These are phyloP conservation scores for Penicillium sclerotigenum DNA, from an alignment of 2,329 filamentous ascomycete species.

Conservation along the genomic window DNA sequence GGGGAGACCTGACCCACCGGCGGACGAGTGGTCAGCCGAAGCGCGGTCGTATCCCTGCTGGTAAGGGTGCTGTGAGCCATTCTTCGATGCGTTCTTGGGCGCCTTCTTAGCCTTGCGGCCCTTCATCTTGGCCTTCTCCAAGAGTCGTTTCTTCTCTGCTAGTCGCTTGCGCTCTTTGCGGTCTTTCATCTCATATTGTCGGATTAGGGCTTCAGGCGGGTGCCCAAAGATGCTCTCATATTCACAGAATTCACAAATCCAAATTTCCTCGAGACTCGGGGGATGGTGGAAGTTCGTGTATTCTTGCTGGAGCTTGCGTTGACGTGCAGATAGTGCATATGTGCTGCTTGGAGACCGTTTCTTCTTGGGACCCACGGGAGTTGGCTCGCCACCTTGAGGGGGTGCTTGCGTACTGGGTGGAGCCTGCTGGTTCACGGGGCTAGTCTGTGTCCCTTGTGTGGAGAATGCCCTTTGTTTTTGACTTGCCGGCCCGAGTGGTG, in stretches of 20 bases:
- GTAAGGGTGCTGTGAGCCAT: constrained; percentile 33
- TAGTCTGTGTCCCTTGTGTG: constrained; percentile 57
- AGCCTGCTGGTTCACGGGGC: constrained; percentile 39
- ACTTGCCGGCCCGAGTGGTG: constrained; percentile 32
- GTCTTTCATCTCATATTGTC: constrained; percentile 92
- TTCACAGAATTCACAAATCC: constrained; percentile 98
- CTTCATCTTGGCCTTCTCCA: constrained; percentile 94
- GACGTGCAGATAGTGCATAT: constrained; percentile 69
- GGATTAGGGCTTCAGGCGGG: constrained; percentile 78
- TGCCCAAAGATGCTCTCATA: constrained; percentile 94
- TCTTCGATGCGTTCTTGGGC: constrained; percentile 62
- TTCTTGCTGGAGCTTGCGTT: constrained; percentile 73
- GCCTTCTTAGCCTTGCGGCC: constrained; percentile 84
- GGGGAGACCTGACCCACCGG: constrained; percentile 42
- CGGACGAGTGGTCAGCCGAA: constrained; percentile 39
- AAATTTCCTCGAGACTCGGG: constrained; percentile 69
- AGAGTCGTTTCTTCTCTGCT: constrained; percentile 76
- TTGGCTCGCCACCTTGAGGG: constrained; percentile 43
- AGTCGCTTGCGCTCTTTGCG: constrained; percentile 76
- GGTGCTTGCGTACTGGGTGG: constrained; percentile 26
- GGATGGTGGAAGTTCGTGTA: constrained; percentile 74
- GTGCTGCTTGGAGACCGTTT: constrained; percentile 67
- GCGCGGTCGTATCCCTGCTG: constrained; percentile 43
- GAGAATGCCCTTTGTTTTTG: constrained; percentile 43
- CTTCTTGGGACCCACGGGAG: constrained; percentile 58